A percentile compares a stretch with the other conserved stretches of the same genome.
phyloP scores from a whole-genome alignment of 805 yeast genomes.

The Ogataea populi-albae region DNA sequence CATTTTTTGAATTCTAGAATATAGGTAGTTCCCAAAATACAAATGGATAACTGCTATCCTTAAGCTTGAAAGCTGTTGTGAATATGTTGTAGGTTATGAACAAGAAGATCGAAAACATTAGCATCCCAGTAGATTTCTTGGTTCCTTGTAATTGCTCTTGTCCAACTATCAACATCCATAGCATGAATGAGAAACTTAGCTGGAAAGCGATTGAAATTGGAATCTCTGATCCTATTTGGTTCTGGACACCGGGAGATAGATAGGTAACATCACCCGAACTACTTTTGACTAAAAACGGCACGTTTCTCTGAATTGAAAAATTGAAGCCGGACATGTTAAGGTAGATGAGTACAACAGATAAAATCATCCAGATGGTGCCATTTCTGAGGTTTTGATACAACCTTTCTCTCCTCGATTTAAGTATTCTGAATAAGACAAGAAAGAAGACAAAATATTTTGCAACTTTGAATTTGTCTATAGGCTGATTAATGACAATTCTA shows the following conservation, averaged over 20 bases:
- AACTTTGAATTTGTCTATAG: constrained; percentile 43
- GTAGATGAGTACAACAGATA: constrained; percentile 39
- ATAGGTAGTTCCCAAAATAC: constrained; percentile 21
- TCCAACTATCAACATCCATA: constrained; percentile 39
- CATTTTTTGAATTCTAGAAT: constrained; percentile 11
- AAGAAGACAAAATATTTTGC: constrained; percentile 43
- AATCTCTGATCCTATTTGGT: constrained; percentile 72
- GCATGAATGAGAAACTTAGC: constrained; percentile 39
- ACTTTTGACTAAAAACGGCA: constrained; percentile 59
- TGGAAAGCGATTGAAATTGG: constrained; percentile 52
- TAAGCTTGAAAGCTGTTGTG: constrained; percentile 42
- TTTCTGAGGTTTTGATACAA: constrained; percentile 21
- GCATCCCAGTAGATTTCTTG: constrained; percentile 13
- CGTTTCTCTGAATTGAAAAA: constrained; percentile 56
- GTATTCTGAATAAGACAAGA: constrained; percentile 40
- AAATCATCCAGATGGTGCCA: constrained; percentile 20
- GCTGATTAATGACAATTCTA: constrained; percentile 40
- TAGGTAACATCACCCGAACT: constrained; percentile 42
- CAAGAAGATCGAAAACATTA: constrained; percentile 31
- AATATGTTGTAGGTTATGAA: constrained; percentile 39
- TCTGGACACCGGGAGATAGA: constrained; percentile 63
- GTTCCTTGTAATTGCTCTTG: constrained; percentile 1
- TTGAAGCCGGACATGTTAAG: constrained; percentile 59
- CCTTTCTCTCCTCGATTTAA: constrained; percentile 46
- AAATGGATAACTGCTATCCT: constrained; percentile 51